A percentile compares a stretch with the other conserved stretches of the same genome.
phyloP scores from a whole-genome alignment of 208 protist species.

The Leptomonas pyrrhocoris region DNA sequence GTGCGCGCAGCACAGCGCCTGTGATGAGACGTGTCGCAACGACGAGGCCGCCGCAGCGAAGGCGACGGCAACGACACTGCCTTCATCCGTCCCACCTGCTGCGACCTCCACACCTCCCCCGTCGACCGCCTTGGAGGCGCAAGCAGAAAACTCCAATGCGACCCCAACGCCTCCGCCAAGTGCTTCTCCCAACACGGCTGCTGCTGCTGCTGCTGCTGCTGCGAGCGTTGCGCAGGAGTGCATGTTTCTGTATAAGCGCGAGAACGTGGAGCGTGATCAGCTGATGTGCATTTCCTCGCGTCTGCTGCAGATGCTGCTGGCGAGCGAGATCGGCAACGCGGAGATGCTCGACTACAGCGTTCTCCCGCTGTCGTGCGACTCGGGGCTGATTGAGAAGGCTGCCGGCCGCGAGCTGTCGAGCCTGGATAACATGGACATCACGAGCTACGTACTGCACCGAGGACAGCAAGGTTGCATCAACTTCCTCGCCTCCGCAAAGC shows the following conservation, averaged over 20 bases:
- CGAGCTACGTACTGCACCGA: constrained; percentile 35
- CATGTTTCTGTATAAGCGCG: constrained; percentile 76
- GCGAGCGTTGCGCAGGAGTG: constrained; percentile 14
- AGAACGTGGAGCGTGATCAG: constrained; percentile 79
- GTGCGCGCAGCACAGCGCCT: constrained; percentile 23
- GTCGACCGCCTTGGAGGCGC: not conserved
- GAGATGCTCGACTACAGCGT: constrained; percentile 73
- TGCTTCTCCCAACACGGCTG: not conserved
- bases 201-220: not conserved
- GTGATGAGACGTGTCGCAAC: not conserved
- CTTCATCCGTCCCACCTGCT: not conserved
- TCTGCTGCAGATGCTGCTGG: constrained; percentile 63
- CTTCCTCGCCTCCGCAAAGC: constrained; percentile 79
- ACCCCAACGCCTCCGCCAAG: not conserved
- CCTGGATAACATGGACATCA: constrained; percentile 42
- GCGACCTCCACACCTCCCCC: too few relatives aligned
- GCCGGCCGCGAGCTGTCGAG: constrained; percentile 45
- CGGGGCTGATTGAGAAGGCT: constrained; percentile 77
- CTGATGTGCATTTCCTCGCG: constrained; percentile 78
- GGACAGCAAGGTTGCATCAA: constrained; percentile 28
- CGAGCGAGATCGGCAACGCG: constrained; percentile 41
- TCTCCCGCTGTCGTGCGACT: constrained; percentile 58
- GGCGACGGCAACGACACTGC: not conserved
- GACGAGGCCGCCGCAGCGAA: not conserved
- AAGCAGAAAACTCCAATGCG: not conserved